phyloP scores from a whole-genome alignment of 2,329 filamentous ascomycete species.

The Penicillium sp. region DNA sequence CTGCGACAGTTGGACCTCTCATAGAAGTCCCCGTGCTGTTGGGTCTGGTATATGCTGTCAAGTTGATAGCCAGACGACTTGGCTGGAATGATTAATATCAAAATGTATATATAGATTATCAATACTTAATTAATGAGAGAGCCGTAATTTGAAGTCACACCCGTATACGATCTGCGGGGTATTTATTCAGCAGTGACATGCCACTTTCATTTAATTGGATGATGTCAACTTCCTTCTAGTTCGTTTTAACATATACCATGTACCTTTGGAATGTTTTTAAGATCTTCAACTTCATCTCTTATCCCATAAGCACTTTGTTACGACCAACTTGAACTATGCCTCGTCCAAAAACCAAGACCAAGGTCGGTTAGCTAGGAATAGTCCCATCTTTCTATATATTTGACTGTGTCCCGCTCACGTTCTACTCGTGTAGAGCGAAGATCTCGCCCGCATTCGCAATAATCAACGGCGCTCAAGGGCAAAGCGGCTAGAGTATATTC shows the following conservation, averaged over 20 bases:
- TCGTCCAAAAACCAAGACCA: conserved; percentile 8
- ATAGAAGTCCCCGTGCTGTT: conserved; percentile 84
- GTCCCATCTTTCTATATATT: not conserved
- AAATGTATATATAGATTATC: not conserved
- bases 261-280: not conserved
- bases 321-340: not conserved
- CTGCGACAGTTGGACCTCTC: conserved; percentile 77
- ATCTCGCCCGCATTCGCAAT: conserved; percentile 10
- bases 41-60: conserved; percentile 71
- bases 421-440: conserved; percentile 1
- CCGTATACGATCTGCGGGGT: too few species aligned
- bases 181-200: not conserved
- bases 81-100: conserved; percentile 10
- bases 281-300: not conserved
- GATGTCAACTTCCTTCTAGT: not conserved
- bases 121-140: not conserved
- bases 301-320: too few species aligned
- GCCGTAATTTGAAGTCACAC: not conserved
- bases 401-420: not conserved
- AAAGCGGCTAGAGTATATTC: conserved; percentile 7
- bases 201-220: conserved; percentile 1
- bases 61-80: conserved; percentile 27
- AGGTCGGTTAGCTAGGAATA: not conserved
- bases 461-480: conserved; percentile 9
- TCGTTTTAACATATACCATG: too few species aligned